phyloP scores from a whole-genome alignment of 495 filamentous ascomycete genomes.

The Neurospora sp. region DNA sequence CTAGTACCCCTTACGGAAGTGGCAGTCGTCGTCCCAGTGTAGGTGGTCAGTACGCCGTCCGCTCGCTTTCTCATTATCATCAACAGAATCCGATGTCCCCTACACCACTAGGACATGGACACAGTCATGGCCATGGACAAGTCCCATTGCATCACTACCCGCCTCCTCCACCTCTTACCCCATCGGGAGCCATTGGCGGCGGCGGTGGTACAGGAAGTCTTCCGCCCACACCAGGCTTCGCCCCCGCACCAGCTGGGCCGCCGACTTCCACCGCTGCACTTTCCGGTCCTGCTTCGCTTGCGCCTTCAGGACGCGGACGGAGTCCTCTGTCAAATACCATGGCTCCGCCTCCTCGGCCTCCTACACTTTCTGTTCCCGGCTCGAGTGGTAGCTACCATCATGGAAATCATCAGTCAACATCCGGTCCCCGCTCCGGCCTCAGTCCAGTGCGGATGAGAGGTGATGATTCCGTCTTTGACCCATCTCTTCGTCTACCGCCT shows the following conservation, averaged over 20 bases:
- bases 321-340: background rate
- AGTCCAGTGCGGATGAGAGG: background rate
- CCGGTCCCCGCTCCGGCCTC: background rate
- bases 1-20: background rate
- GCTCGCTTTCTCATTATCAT: background rate
- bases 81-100: background rate
- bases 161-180: background rate
- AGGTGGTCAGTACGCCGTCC: background rate
- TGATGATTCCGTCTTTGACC: constrained; percentile 22
- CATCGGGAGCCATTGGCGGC: background rate
- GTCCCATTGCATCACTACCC: background rate
- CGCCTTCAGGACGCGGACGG: background rate
- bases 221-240: background rate
- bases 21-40: background rate
- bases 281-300: background rate
- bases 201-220: background rate
- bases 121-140: background rate
- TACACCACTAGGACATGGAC: background rate
- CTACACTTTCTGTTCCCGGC: background rate
- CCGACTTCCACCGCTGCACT: background rate
- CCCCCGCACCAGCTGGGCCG: background rate
- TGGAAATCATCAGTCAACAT: background rate
- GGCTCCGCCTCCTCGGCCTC: background rate
- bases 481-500: constrained; percentile 47
- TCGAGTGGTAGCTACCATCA: background rate